These are phyloP conservation scores for Leishmania braziliensis DNA, from an alignment of 208 protist genomes.

Conservation along the genomic window DNA sequence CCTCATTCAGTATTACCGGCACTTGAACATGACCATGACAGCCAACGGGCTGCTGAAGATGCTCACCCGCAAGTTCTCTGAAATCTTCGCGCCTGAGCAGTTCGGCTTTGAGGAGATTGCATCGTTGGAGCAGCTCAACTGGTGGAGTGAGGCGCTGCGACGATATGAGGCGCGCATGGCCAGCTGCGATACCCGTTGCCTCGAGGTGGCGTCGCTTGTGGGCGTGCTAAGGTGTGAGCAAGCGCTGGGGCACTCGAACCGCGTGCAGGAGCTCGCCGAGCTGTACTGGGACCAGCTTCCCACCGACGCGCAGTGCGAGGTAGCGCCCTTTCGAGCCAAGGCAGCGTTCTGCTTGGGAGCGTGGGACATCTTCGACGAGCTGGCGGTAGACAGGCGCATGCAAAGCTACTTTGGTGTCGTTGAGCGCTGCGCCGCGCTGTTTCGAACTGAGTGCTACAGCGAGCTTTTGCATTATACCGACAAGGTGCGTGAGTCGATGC, in stretches of 20 bases:
- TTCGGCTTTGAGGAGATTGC: slow-evolving; percentile 83
- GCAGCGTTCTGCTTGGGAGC: slow-evolving; percentile 76
- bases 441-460: slow-evolving; percentile 57
- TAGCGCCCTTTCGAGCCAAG: slow-evolving; percentile 79
- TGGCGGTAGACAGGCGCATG: slow-evolving; percentile 46
- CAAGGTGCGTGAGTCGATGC: slow-evolving; percentile 58
- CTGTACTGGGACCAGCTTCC: slow-evolving; percentile 67
- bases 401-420: slow-evolving; percentile 63
- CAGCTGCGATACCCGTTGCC: slow-evolving; percentile 33
- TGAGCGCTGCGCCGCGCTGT: slow-evolving; percentile 78
- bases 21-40: slow-evolving; percentile 84
- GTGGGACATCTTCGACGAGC: slow-evolving; percentile 81
- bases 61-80: slow-evolving; percentile 77
- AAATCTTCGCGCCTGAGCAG: slow-evolving; percentile 71
- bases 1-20: slow-evolving; percentile 86
- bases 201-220: slow-evolving; percentile 66
- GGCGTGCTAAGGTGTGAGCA: slow-evolving; percentile 84
- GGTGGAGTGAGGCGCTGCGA: slow-evolving; percentile 81
- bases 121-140: slow-evolving; percentile 88
- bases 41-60: slow-evolving; percentile 83
- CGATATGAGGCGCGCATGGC: slow-evolving; percentile 72
- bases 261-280: slow-evolving; percentile 60
- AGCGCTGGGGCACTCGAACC: slow-evolving; percentile 68
- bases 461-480: slow-evolving; percentile 66
- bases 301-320: slow-evolving; percentile 47